A percentile compares a stretch with the other conserved stretches of the same genome.
These are phyloP conservation scores for Effrenium voratum DNA, from an alignment of 73 alveolate species.

Conservation along the genomic window DNA sequence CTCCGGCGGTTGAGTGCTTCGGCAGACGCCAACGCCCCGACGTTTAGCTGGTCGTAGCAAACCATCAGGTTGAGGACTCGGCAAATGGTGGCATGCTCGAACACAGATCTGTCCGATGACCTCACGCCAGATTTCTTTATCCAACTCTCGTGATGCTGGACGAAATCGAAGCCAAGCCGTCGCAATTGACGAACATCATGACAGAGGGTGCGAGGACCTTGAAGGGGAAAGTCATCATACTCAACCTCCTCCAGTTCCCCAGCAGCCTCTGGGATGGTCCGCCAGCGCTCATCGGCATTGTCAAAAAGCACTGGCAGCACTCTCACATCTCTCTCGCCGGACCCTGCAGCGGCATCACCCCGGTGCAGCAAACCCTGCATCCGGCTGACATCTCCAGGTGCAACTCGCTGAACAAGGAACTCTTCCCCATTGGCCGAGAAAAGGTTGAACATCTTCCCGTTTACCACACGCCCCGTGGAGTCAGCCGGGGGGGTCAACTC, in stretches of 20 bases:
- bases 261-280: neutral
- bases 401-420: neutral
- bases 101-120: neutral
- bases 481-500: neutral
- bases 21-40: neutral
- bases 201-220: neutral
- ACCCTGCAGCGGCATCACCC: neutral
- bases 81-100: neutral
- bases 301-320: neutral
- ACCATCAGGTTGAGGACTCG: neutral
- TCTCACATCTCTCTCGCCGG: neutral
- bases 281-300: neutral
- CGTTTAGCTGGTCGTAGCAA: neutral
- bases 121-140: neutral
- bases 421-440: neutral
- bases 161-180: neutral
- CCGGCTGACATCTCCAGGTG: neutral
- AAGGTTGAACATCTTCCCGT: neutral
- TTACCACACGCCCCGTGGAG: neutral
- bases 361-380: neutral
- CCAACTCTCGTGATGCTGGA: neutral
- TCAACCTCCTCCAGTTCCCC: neutral
- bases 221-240: neutral
- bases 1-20: neutral
- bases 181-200: neutral